phyloP scores from a whole-genome alignment of 495 filamentous ascomycete genomes.

The Annulohypoxylon nitens region DNA sequence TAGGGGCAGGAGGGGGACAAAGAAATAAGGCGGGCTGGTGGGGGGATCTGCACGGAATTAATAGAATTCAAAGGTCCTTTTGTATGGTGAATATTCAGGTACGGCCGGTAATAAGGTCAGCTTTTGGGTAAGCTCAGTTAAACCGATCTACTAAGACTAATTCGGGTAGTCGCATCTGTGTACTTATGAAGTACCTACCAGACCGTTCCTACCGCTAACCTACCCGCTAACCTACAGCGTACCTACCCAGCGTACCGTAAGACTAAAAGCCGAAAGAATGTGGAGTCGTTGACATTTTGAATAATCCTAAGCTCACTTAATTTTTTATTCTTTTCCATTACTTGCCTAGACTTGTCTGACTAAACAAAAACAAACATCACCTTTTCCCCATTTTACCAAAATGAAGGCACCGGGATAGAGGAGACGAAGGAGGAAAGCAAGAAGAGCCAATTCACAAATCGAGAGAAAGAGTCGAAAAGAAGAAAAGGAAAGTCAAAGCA shows the following conservation, averaged over 20 bases:
- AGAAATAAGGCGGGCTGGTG: slow-evolving; percentile 35
- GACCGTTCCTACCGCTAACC: not conserved
- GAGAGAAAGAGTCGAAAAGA: slow-evolving; percentile 10
- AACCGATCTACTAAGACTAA: slow-evolving; percentile 25
- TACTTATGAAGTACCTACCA: slow-evolving; percentile 17
- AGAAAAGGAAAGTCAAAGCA: not conserved
- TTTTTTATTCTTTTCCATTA: slow-evolving; percentile 32
- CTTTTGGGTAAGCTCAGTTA: slow-evolving; percentile 11
- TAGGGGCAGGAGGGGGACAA: not conserved
- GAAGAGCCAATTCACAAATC: not conserved
- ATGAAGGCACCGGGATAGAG: slow-evolving; percentile 20
- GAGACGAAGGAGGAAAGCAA: slow-evolving; percentile 3
- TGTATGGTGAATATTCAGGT: slow-evolving; percentile 24
- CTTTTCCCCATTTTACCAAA: slow-evolving; percentile 12
- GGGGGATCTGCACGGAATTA: slow-evolving; percentile 44
- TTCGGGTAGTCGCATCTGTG: slow-evolving; percentile 26
- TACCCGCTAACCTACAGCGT: too few species aligned
- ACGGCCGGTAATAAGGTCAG: slow-evolving; percentile 13
- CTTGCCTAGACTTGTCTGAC: slow-evolving; percentile 25
- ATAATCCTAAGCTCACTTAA: slow-evolving; percentile 29
- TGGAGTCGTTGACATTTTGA: slow-evolving; percentile 21
- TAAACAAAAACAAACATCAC: slow-evolving; percentile 20
- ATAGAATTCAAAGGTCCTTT: slow-evolving; percentile 31
- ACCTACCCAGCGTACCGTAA: not conserved
- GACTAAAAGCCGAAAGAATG: slow-evolving; percentile 17